phyloP scores from a whole-genome alignment of 2,329 filamentous ascomycete genomes.

The Huntiella abstrusa region DNA sequence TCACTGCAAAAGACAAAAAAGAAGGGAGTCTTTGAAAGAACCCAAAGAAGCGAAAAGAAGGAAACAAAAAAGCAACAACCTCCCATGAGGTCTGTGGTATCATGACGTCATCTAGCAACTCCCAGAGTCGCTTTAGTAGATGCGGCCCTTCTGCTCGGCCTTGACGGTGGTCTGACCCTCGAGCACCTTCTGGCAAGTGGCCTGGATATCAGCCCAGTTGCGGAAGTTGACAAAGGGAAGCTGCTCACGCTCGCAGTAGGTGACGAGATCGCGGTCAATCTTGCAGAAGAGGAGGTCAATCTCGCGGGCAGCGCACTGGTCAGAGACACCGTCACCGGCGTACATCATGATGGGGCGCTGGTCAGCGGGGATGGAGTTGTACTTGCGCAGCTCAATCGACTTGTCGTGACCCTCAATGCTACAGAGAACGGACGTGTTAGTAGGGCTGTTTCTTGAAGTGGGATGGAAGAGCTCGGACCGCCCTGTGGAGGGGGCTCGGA shows the following conservation, averaged over 20 bases:
- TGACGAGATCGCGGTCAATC: constrained; percentile 63
- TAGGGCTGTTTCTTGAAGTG: not conserved
- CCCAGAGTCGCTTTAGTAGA: constrained; percentile 5
- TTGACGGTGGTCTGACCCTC: constrained; percentile 51
- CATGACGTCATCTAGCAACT: not conserved
- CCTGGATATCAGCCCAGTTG: constrained; percentile 63
- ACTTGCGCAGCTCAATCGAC: constrained; percentile 74
- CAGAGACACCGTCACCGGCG: constrained; percentile 84
- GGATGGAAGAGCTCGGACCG: not conserved
- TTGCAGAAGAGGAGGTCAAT: constrained; percentile 90
- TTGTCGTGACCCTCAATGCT: constrained; percentile 94
- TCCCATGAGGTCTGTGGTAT: not conserved
- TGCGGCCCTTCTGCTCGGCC: constrained; percentile 40
- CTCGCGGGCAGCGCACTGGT: constrained; percentile 79
- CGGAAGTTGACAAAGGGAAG: constrained; percentile 79
- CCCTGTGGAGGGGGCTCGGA: not conserved
- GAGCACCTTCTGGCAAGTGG: constrained; percentile 58
- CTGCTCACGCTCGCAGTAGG: constrained; percentile 65
- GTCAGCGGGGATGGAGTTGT: constrained; percentile 47
- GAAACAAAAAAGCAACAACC: not conserved
- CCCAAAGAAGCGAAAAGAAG: constrained; percentile 1
- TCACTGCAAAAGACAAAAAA: constrained; percentile 1
- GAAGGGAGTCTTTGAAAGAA: constrained; percentile 6
- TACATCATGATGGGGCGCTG: constrained; percentile 76
- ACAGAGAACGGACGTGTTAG: constrained; percentile 9